phyloP scores from a whole-genome alignment of 2,329 filamentous ascomycete genomes.

The Xylogone sp. region DNA sequence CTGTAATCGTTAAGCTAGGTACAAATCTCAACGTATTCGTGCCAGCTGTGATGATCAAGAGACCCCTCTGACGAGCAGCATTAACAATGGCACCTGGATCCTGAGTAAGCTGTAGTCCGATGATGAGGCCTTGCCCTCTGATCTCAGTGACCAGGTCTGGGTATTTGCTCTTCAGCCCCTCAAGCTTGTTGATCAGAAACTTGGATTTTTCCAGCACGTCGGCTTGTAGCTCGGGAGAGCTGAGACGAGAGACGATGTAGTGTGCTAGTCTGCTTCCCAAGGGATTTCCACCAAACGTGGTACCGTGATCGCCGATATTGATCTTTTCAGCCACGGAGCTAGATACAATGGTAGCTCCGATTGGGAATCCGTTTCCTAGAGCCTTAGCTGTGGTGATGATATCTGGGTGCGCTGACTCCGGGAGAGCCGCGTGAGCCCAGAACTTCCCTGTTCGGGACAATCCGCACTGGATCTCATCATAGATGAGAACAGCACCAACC shows the following conservation, averaged over 20 bases:
- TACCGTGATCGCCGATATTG: slow-evolving; percentile 65
- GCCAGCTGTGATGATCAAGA: slow-evolving; percentile 89
- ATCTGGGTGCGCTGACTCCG: slow-evolving; percentile 82
- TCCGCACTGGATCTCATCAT: slow-evolving; percentile 97
- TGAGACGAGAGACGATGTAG: slow-evolving; percentile 75
- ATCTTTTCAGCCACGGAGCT: slow-evolving; percentile 62
- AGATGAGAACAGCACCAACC: slow-evolving; percentile 84
- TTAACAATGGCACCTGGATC: slow-evolving; percentile 74
- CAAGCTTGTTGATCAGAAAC: slow-evolving; percentile 55
- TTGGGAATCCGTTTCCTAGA: slow-evolving; percentile 92
- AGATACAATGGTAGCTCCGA: slow-evolving; percentile 72
- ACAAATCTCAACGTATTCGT: slow-evolving; percentile 92
- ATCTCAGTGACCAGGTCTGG: slow-evolving; percentile 74
- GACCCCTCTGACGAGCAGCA: slow-evolving; percentile 79
- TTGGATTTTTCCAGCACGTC: slow-evolving; percentile 65
- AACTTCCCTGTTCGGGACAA: slow-evolving; percentile 80
- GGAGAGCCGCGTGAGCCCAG: slow-evolving; percentile 81
- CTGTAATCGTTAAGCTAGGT: slow-evolving; percentile 76
- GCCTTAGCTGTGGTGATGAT: slow-evolving; percentile 94
- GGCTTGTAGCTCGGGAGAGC: slow-evolving; percentile 65
- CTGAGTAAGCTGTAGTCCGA: slow-evolving; percentile 77
- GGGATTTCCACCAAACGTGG: slow-evolving; percentile 72
- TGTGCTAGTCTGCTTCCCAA: slow-evolving; percentile 71
- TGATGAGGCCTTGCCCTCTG: slow-evolving; percentile 77
- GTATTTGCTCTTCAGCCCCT: slow-evolving; percentile 52